Base-by-base conservation (phyloP, 768 basidiomycete genomes). In the Suillus fuscotomentosus region DNA sequence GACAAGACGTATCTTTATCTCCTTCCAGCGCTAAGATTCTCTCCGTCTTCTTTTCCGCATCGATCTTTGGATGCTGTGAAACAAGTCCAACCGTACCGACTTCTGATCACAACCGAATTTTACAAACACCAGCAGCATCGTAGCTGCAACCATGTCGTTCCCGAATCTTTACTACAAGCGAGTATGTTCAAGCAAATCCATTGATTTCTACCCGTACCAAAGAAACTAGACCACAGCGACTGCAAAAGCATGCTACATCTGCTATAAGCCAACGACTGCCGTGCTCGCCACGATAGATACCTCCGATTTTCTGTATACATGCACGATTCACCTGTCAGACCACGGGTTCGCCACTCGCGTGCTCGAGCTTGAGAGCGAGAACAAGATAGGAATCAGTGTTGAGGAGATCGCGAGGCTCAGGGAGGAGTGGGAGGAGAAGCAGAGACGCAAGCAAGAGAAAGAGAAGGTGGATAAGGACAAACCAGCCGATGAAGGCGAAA, bases 81-180 rank as follows among this genome's bases (percentile, higher is more conserved):
- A 17, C 14, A 5, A 17, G 6, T n/a, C n/a, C 14, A 38, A 57
- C 15, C 24, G n/a, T 41, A 53, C 17, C 51, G 53, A 54, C 34
- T 34, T 54, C 11, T 54, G 34, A 54, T 54, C 34, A 54, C 11
- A 34, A 6, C 10, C 5, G 31, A 31, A n/a, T 54, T 31, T 36
- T 20, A 54, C 53, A 53, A 11, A n/a, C 5, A 54, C 34, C 34
- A 54, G 11, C 36, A 54, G 31, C 34, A 10, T 34, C 20, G 41
- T 13, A 27, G 39, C 57, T 27, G 42, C 57, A 13, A 31, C 11
- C 39, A 91, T 91, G 90, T 86, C 86, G 50, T 90, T 92, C 78
- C 82, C 82, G 39, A 97, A 97, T 74, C 71, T 94, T 51, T 97
- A 96, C 78, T 95, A 94, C 79, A 93, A 92, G 76, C 86, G 94